These are phyloP conservation scores for Nemania diffusa DNA, from an alignment of 2,329 filamentous ascomycete genomes.

Conservation along the genomic window DNA sequence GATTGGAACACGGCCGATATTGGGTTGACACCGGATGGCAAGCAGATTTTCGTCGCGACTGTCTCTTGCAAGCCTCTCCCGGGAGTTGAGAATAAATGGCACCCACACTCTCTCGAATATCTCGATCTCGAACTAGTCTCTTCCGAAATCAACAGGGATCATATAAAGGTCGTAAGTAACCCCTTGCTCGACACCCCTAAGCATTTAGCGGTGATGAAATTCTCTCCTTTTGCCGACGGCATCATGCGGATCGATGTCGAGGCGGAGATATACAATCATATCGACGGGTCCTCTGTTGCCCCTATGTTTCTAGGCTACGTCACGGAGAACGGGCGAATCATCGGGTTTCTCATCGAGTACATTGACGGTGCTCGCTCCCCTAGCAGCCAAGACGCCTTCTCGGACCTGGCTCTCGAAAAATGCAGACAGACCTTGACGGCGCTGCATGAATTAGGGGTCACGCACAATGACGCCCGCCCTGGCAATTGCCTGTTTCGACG, in stretches of 20 bases:
- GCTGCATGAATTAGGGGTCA: neutral
- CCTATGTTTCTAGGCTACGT: constrained; percentile 28
- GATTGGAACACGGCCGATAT: constrained; percentile 5
- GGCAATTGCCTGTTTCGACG: constrained; percentile 16
- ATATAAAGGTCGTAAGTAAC: constrained; percentile 10
- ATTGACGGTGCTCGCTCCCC: neutral
- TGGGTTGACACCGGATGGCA: neutral
- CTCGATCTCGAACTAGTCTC: neutral
- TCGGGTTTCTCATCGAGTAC: constrained; percentile 27
- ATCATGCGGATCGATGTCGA: neutral
- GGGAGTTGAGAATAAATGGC: neutral
- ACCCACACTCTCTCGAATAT: neutral
- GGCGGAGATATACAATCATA: neutral
- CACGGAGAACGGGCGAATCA: constrained; percentile 11
- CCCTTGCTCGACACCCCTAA: neutral
- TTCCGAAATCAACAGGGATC: neutral
- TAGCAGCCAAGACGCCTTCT: neutral
- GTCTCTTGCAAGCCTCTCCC: neutral
- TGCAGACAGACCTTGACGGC: neutral
- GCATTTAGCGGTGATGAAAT: constrained; percentile 20
- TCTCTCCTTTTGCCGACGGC: constrained; percentile 5
- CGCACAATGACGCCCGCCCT: constrained; percentile 7
- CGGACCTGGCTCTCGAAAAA: neutral
- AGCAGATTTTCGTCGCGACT: neutral
- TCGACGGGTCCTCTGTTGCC: neutral